phyloP scores from a whole-genome alignment of 2,329 filamentous ascomycete species.

The Diaporthe caulivora region DNA sequence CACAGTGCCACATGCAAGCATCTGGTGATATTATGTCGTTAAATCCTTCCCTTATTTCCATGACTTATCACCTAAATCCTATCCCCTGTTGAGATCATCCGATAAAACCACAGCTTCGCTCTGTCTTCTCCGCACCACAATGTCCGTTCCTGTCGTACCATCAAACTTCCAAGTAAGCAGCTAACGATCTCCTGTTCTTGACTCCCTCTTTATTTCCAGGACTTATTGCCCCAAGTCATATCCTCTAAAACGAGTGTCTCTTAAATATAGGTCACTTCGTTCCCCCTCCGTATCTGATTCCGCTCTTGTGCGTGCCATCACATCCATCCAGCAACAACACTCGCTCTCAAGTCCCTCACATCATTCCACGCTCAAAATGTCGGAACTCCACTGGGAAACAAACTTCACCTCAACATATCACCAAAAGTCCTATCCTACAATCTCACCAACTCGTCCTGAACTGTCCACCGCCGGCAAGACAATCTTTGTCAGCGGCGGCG shows the following conservation, averaged over 20 bases:
- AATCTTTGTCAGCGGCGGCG: constrained; percentile 63
- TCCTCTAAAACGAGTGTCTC: too few species aligned
- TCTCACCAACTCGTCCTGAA: constrained; percentile 44
- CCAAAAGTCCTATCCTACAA: constrained; percentile 44
- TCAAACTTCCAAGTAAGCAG: too few species aligned
- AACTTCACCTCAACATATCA: constrained; percentile 27
- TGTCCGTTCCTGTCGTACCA: background rate
- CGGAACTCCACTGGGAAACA: background rate
- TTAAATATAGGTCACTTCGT: too few species aligned
- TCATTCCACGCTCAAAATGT: background rate
- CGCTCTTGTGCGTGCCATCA: background rate
- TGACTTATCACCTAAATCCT: background rate
- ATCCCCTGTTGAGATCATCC: background rate
- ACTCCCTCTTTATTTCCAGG: too few species aligned
- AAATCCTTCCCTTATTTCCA: background rate
- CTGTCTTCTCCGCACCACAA: background rate
- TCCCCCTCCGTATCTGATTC: background rate
- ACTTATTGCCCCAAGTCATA: too few species aligned
- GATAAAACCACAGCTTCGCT: background rate
- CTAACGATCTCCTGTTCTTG: too few species aligned
- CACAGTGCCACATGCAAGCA: background rate
- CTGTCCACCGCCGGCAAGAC: constrained; percentile 55
- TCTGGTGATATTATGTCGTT: background rate
- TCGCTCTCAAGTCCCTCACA: too few species aligned
- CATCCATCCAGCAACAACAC: background rate